Evolutionary conservation across 768 basidiomycete genomes (phyloP).

Genomic region (Tulasnella sp.): DNA sequence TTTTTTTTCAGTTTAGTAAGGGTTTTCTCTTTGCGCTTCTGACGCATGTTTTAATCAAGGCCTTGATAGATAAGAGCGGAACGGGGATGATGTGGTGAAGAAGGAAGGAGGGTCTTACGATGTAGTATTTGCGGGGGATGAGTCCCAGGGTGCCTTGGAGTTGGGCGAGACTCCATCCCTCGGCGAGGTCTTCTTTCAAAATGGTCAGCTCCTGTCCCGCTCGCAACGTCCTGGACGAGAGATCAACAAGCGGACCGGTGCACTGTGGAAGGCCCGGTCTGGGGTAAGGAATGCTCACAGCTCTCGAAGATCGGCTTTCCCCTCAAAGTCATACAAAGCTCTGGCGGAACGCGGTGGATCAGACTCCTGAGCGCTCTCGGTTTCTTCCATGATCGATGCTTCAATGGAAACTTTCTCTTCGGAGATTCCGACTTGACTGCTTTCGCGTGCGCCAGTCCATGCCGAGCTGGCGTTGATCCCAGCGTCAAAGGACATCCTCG

Average conservation of each 20-base stretch:
- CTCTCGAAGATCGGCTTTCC: constrained; percentile 64
- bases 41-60: too few species aligned
- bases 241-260: not conserved
- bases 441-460: constrained; percentile 52
- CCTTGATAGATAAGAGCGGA: too few species aligned
- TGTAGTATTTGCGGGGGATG: constrained; percentile 60
- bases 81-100: too few species aligned
- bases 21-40: too few species aligned
- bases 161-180: constrained; percentile 68
- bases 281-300: constrained; percentile 26
- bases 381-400: constrained; percentile 28
- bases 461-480: constrained; percentile 68
- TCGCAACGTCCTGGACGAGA: constrained; percentile 31
- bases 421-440: constrained; percentile 19
- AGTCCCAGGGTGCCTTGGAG: constrained; percentile 51
- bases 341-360: constrained; percentile 43
- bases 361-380: constrained; percentile 25
- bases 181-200: constrained; percentile 58
- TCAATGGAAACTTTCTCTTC: constrained; percentile 23
- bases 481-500: constrained; percentile 41
- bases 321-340: constrained; percentile 62
- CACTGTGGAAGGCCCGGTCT: not conserved
- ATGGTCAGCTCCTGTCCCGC: constrained; percentile 63
- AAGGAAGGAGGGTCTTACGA: constrained; percentile 33
- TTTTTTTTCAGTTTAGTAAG: too few species aligned